phyloP scores from a whole-genome alignment of 78 protist genomes.

The Protostelium mycophagum region DNA sequence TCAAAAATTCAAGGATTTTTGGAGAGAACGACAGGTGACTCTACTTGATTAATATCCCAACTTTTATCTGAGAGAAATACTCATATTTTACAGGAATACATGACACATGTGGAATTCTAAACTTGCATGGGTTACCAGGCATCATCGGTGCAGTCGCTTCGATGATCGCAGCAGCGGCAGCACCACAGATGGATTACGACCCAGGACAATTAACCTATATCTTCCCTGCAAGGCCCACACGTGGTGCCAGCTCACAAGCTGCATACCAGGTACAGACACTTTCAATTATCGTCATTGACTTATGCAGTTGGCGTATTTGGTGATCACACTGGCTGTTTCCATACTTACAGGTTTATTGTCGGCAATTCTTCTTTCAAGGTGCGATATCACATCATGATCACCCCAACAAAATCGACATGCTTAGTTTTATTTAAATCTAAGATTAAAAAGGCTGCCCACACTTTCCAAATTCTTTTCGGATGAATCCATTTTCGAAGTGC shows the following conservation, averaged over 20 bases:
- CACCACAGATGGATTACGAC: background rate
- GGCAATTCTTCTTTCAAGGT: background rate
- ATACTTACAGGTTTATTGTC: background rate
- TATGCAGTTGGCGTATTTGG: background rate
- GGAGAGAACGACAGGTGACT: background rate
- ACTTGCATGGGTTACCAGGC: slow-evolving; percentile 93
- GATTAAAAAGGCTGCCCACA: no score
- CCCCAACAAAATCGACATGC: no score
- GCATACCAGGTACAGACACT: background rate
- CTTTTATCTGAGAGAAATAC: no score
- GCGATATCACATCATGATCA: no score
- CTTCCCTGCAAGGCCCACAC: background rate
- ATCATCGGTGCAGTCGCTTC: slow-evolving; percentile 69
- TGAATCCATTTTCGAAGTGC: background rate
- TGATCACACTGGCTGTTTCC: background rate
- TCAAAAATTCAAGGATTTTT: slow-evolving; percentile 46
- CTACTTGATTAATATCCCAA: no score
- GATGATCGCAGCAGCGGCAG: slow-evolving; percentile 20
- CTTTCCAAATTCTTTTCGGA: no score
- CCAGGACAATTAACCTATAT: background rate
- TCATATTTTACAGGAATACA: slow-evolving; percentile 14
- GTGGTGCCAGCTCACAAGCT: background rate
- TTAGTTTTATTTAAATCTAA: no score
- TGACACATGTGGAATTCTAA: slow-evolving; percentile 65
- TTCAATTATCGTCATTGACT: background rate